phyloP scores from a whole-genome alignment of 192 early-diverging fungal genomes.

The Umbelopsis sp. region DNA sequence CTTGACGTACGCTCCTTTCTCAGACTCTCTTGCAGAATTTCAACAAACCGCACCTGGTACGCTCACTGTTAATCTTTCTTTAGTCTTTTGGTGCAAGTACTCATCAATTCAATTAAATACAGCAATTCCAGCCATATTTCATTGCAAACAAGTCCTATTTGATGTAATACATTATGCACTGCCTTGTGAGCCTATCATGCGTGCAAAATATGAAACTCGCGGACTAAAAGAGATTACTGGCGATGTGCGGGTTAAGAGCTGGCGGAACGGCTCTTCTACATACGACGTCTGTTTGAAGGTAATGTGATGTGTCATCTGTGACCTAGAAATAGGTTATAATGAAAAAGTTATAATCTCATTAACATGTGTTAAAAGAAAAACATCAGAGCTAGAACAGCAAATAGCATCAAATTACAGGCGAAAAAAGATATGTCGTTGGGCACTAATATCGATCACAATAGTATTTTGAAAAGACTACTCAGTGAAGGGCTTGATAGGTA shows the following conservation, averaged over 20 bases:
- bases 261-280: too few relatives aligned
- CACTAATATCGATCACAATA: too few relatives aligned
- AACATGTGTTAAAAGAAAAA: too few relatives aligned
- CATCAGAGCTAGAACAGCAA: too few relatives aligned
- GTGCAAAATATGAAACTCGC: not conserved
- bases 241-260: not conserved
- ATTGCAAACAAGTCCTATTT: not conserved
- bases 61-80: not conserved
- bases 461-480: not conserved
- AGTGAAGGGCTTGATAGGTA: slow-evolving; percentile 1
- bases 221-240: not conserved
- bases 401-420: too few relatives aligned
- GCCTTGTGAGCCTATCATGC: not conserved
- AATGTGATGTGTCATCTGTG: too few relatives aligned
- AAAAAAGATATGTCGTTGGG: too few relatives aligned
- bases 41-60: not conserved
- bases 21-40: not conserved
- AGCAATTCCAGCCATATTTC: not conserved
- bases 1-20: not conserved
- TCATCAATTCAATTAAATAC: not conserved
- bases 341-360: too few relatives aligned
- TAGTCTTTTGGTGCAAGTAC: not conserved
- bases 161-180: not conserved
- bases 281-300: too few relatives aligned
- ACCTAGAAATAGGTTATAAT: too few relatives aligned